phyloP scores from a whole-genome alignment of 2,329 filamentous ascomycete species.

The Coniochaeta pulveracea region DNA sequence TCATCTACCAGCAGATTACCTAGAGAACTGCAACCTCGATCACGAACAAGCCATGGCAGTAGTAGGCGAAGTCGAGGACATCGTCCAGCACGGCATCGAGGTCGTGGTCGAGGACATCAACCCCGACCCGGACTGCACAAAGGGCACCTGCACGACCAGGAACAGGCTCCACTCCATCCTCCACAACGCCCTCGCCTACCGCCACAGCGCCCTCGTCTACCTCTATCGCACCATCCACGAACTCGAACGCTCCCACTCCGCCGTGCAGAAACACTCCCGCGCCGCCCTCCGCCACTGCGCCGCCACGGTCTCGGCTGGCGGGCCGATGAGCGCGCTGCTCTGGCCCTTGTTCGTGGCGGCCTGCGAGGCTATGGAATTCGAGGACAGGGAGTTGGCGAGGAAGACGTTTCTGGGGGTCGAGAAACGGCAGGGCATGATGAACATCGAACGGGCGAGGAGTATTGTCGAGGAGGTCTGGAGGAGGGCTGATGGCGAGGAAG shows the following conservation, averaged over 20 bases:
- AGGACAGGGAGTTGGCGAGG: constrained; percentile 39
- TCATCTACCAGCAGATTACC: constrained; percentile 28
- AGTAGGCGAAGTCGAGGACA: background rate
- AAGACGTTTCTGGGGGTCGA: constrained; percentile 41
- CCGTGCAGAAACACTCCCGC: constrained; percentile 42
- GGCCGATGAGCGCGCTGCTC: constrained; percentile 52
- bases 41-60: background rate
- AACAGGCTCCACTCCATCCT: constrained; percentile 40
- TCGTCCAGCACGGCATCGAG: background rate
- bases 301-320: constrained; percentile 39
- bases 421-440: constrained; percentile 51
- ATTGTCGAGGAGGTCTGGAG: constrained; percentile 52
- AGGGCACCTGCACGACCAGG: too few species aligned
- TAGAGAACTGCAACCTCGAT: constrained; percentile 9
- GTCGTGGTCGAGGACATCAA: background rate
- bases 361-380: constrained; percentile 40
- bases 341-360: constrained; percentile 55
- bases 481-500: constrained; percentile 26
- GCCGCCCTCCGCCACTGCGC: constrained; percentile 40
- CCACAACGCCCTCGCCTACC: constrained; percentile 49
- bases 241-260: constrained; percentile 30
- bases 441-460: constrained; percentile 49
- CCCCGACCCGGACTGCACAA: background rate
- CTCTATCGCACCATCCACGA: constrained; percentile 43
- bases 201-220: constrained; percentile 46